Conservation (phyloP, 805 yeast genomes). For the Yamadazyma ubonensis region DNA sequence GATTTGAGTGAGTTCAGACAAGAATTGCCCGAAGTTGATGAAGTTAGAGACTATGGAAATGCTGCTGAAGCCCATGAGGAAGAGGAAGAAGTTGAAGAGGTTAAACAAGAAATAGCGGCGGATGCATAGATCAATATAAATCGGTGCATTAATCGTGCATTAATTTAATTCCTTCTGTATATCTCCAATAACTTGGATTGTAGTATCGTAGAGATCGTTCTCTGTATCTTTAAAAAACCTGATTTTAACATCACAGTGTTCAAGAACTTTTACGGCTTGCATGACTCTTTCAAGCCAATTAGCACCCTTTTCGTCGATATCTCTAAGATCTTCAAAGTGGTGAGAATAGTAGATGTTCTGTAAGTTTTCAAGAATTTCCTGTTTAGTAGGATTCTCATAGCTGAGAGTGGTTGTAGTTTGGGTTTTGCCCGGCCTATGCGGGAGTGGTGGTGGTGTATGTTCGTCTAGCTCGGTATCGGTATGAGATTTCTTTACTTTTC, state of each 20-base stretch:
- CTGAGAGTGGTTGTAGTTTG: slow-evolving; percentile 1
- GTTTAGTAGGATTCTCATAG: slow-evolving; percentile 15
- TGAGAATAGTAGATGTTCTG: slow-evolving; percentile 17
- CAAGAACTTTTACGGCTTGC: slow-evolving; percentile 26
- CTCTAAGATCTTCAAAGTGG: slow-evolving; percentile 25
- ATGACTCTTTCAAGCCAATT: slow-evolving; percentile 36
- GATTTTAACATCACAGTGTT: slow-evolving; percentile 28
- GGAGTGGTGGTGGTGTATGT: slow-evolving; percentile 9
- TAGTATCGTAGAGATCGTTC: slow-evolving; percentile 27
- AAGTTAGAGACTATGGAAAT: slow-evolving; percentile 72
- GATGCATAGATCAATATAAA: neutral
- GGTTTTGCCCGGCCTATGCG: slow-evolving; percentile 11
- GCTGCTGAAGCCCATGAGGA: slow-evolving; percentile 4
- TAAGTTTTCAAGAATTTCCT: slow-evolving; percentile 13
- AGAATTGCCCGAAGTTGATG: slow-evolving; percentile 51
- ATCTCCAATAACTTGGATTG: slow-evolving; percentile 15
- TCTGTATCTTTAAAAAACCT: slow-evolving; percentile 38
- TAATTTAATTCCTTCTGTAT: slow-evolving; percentile 11
- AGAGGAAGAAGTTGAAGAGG: slow-evolving; percentile 2
- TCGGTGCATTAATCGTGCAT: neutral
- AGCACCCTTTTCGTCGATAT: slow-evolving; percentile 37
- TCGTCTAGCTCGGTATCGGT: slow-evolving; percentile 3
- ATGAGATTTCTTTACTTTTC: slow-evolving; percentile 10
- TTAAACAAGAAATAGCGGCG: neutral
- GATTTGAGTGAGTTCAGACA: slow-evolving; percentile 59